Evolutionary conservation across 306 rosid genomes (phyloP), one percentile per base, ranked within the genome.

Genomic region (Myrica gale): DNA sequence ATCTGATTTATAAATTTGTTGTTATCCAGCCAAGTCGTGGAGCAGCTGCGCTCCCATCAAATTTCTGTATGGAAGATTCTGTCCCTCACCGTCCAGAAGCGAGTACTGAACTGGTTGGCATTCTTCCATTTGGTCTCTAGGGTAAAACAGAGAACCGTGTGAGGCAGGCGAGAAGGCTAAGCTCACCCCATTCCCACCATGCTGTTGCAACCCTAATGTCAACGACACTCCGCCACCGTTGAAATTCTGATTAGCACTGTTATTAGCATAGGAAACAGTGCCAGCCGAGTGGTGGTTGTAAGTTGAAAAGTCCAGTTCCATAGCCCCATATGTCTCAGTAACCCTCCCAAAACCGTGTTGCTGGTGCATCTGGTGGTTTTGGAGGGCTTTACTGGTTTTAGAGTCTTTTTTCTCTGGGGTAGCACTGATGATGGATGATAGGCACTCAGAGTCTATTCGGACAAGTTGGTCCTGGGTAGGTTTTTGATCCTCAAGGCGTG

Each of bases 151-250:
- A 7, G 97, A 89, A 77, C 71, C 80, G 57, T 90, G 95, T 6
- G 87, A 58, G 7, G 87, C 60, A 10, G 91, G 66, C 0, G 91
- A 78, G 78, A 90, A 90, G 11, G 93, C 97, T 6, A 93, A 21
- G 57, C 90, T 88, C 81, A 87, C 97, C 41, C 89, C 90, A 13
- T 44, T 85, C 10, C 85, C 90, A 6, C 86, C 96, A 39, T 93
- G 95, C n/a, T 90, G 98, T 21, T 93, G 94, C 78, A 93, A 82
- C 87, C 98, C 98, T 81, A 93, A 76, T 6, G 98, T 93, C 88
- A 93, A 81, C 17, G 96, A 93, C 79, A 93, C 96, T 0, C 92
- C 85, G 3, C 82, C 79, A 0, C 81, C 77, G 26, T 79, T 83
- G 51, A 83, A 85, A 19, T 78, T 56, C 68, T 76, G 85, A 53